A percentile compares a stretch with the other conserved stretches of the same genome.
phyloP scores from a whole-genome alignment of 208 protist genomes.

The Leishmania major region DNA sequence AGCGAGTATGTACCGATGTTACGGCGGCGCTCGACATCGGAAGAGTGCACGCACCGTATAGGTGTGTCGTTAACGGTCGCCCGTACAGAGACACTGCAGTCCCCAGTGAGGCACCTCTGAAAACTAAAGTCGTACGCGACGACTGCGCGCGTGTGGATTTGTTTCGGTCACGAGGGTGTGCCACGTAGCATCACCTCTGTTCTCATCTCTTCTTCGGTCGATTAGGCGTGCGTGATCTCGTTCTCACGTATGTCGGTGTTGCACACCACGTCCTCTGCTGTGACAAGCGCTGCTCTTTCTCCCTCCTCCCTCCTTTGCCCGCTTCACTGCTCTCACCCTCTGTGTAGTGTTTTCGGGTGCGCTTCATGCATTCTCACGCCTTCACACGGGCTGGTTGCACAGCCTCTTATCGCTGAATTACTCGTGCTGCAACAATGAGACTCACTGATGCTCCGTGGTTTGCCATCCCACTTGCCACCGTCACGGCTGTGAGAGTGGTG shows the following conservation, averaged over 20 bases:
- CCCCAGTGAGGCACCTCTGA: not conserved
- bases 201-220: not conserved
- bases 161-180: not conserved
- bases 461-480: slow-evolving; percentile 1
- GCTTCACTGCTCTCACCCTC: not conserved
- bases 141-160: not conserved
- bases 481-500: not conserved
- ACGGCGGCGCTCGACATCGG: too few relatives aligned
- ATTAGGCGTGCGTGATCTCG: not conserved
- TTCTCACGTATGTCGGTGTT: not conserved
- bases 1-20: too few relatives aligned
- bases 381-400: not conserved
- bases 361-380: not conserved
- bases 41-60: not conserved
- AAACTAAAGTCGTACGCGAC: not conserved
- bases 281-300: not conserved
- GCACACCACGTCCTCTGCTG: not conserved
- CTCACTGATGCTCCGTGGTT: slow-evolving; percentile 12
- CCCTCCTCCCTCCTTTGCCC: not conserved
- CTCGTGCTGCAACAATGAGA: not conserved
- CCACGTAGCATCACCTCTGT: too few relatives aligned
- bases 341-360: not conserved
- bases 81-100: not conserved
- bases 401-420: not conserved
- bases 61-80: too few relatives aligned